phyloP scores from a whole-genome alignment of 257 asterid genomes.

The Nicotiana paniculata region DNA sequence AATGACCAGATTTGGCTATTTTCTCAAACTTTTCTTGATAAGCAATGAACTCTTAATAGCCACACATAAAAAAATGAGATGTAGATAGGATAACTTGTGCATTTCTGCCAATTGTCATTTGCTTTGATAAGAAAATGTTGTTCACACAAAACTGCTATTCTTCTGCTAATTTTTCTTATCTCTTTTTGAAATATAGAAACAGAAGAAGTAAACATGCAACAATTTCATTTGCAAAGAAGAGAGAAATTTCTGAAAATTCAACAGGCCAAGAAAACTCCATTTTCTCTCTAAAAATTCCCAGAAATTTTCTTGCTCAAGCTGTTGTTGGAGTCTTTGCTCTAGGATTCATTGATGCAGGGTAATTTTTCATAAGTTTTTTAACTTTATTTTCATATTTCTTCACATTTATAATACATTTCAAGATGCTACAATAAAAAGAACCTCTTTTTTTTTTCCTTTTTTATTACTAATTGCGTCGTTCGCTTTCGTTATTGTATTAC shows the following conservation, averaged over 20 bases:
- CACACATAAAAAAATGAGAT: neutral
- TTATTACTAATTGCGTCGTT: neutral
- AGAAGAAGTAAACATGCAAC: neutral
- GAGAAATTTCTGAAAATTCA: slow-evolving; percentile 30
- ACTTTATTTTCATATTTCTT: neutral
- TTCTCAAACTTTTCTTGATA: neutral
- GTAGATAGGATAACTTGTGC: neutral
- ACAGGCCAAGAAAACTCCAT: slow-evolving; percentile 15
- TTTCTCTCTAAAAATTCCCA: slow-evolving; percentile 29
- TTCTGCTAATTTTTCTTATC: slow-evolving; percentile 1
- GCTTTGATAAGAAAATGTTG: slow-evolving; percentile 24
- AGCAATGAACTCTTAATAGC: neutral
- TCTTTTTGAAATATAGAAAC: slow-evolving; percentile 12
- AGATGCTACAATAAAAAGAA: neutral
- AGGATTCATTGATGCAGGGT: slow-evolving; percentile 93
- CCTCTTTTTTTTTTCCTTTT: neutral
- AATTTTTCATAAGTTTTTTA: slow-evolving; percentile 1
- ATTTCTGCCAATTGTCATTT: neutral
- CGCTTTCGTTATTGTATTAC: too few relatives aligned
- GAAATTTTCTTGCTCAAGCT: slow-evolving; percentile 41
- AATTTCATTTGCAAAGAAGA: slow-evolving; percentile 33
- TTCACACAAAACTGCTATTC: slow-evolving; percentile 10
- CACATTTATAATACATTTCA: neutral
- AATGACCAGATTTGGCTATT: neutral
- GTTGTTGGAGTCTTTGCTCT: slow-evolving; percentile 54